phyloP scores from a whole-genome alignment of 805 yeast genomes.

The Jamesozyma jinghongensis region DNA sequence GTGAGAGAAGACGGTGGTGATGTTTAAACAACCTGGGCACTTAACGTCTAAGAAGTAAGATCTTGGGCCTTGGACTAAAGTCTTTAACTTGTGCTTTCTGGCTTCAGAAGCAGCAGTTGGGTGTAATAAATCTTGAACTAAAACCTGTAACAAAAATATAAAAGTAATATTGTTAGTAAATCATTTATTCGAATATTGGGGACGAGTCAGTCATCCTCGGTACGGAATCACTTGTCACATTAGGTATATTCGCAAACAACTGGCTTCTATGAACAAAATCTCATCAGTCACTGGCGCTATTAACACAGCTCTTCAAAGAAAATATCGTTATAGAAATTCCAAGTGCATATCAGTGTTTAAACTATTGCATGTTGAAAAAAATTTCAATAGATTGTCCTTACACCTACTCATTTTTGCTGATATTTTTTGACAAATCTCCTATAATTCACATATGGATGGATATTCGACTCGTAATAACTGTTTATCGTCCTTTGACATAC shows the following conservation, averaged over 20 bases:
- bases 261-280: too few relatives aligned
- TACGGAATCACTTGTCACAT: background rate
- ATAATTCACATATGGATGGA: too few relatives aligned
- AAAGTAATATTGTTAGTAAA: conserved; percentile 10
- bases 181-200: too few relatives aligned
- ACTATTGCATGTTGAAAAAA: too few relatives aligned
- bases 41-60: conserved; percentile 99
- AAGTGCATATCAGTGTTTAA: too few relatives aligned
- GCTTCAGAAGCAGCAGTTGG: conserved; percentile 97
- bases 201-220: too few relatives aligned
- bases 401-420: too few relatives aligned
- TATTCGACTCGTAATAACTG: conserved; percentile 30
- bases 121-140: conserved; percentile 98
- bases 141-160: conserved; percentile 48
- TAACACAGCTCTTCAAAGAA: too few relatives aligned
- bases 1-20: conserved; percentile 99
- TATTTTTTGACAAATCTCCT: too few relatives aligned
- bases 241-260: background rate
- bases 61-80: conserved; percentile 96
- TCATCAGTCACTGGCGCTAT: too few relatives aligned
- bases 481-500: conserved; percentile 3
- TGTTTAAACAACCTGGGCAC: conserved; percentile 98
- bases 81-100: conserved; percentile 94
- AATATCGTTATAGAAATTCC: too few relatives aligned
- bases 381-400: too few relatives aligned